These are phyloP conservation scores for Cyclotella sp. DNA, from an alignment of 108 stramenopile genomes.

Conservation along the genomic window DNA sequence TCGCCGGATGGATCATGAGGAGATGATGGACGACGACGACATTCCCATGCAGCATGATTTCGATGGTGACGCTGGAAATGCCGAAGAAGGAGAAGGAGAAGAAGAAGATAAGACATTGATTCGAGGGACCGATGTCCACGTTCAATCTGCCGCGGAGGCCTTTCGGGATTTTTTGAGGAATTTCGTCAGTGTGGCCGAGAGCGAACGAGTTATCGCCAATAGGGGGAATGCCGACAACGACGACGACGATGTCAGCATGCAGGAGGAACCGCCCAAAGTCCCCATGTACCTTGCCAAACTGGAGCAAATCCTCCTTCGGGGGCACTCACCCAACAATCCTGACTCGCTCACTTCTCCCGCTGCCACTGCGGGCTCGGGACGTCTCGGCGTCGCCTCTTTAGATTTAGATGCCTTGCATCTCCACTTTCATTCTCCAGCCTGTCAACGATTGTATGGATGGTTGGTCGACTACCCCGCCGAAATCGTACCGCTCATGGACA, in stretches of 20 bases:
- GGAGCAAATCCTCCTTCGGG: constrained; percentile 43
- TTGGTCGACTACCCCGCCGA: constrained; percentile 94
- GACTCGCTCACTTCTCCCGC: constrained; percentile 47
- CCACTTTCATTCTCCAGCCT: constrained; percentile 80
- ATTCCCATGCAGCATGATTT: neutral
- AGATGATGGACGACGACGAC: constrained; percentile 19
- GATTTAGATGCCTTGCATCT: constrained; percentile 95
- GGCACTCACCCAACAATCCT: constrained; percentile 24
- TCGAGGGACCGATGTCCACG: constrained; percentile 85
- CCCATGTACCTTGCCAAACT: constrained; percentile 31
- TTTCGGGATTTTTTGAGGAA: constrained; percentile 79
- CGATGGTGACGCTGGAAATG: constrained; percentile 11
- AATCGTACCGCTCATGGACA: constrained; percentile 96
- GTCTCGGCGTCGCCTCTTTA: constrained; percentile 63
- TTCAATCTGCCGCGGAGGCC: constrained; percentile 73
- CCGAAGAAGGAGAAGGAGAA: constrained; percentile 20
- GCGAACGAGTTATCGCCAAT: constrained; percentile 33
- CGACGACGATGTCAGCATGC: constrained; percentile 30
- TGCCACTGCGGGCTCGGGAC: constrained; percentile 24
- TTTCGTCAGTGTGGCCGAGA: constrained; percentile 65
- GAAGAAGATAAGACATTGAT: constrained; percentile 43
- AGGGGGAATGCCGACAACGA: constrained; percentile 12
- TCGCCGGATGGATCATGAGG: constrained; percentile 16
- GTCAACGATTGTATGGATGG: constrained; percentile 91
- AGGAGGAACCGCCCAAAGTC: constrained; percentile 31